Conservation (phyloP, 345 rosid species). For the Acer campestre region DNA sequence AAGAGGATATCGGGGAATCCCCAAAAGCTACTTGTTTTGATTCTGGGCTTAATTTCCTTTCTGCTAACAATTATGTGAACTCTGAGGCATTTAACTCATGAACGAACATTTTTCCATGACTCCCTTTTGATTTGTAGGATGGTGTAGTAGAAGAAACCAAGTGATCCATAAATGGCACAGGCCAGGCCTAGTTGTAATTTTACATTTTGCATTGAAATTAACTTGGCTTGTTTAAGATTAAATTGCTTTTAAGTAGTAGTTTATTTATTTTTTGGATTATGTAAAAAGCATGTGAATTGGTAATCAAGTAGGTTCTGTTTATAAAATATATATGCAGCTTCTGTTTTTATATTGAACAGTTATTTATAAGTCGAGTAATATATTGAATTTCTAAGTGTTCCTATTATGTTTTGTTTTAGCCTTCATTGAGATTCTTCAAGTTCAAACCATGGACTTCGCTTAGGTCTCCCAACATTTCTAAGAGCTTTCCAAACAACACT, state of each 20-base stretch:
- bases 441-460: conserved; percentile 54
- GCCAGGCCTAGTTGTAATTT: not conserved
- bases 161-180: not conserved
- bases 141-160: conserved; percentile 1
- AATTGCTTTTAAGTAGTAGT: not conserved
- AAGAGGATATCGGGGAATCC: conserved; percentile 14
- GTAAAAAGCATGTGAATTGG: not conserved
- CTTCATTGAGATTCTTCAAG: conserved; percentile 19
- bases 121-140: conserved; percentile 11
- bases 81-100: conserved; percentile 9
- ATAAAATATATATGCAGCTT: not conserved
- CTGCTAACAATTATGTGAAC: conserved; percentile 36
- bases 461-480: conserved; percentile 33
- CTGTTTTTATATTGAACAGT: not conserved
- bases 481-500: conserved; percentile 74
- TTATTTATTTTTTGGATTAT: not conserved
- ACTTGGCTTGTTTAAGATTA: not conserved
- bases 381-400: not conserved
- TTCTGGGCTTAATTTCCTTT: conserved; percentile 32
- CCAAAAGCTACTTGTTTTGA: conserved; percentile 21
- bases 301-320: not conserved
- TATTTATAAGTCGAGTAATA: not conserved
- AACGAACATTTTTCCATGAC: conserved; percentile 24
- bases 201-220: conserved; percentile 3
- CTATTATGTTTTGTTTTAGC: too few relatives aligned